Conservation (phyloP, 2,329 filamentous ascomycete species). For the Cadophora luteo-olivacea region DNA sequence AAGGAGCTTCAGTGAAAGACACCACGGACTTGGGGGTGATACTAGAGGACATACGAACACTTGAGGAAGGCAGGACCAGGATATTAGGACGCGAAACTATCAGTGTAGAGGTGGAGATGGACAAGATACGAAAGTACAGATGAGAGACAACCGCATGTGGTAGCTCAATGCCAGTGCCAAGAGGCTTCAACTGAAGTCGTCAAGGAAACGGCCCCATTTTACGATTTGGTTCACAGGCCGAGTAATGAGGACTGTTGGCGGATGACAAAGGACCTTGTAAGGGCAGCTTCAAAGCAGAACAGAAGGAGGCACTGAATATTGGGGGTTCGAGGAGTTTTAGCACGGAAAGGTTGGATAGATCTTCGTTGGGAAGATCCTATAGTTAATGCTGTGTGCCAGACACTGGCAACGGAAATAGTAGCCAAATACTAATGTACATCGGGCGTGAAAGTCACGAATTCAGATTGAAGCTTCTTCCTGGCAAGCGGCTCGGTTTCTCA, state of each 20-base stretch:
- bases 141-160: not conserved
- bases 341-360: not conserved
- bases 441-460: no score
- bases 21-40: conserved; percentile 34
- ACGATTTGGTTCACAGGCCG: no score
- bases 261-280: not conserved
- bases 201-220: no score
- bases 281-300: not conserved
- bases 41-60: conserved; percentile 39
- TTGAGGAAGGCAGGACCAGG: conserved; percentile 18
- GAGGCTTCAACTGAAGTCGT: not conserved
- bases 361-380: not conserved
- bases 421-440: not conserved
- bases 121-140: not conserved
- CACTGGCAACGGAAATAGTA: not conserved
- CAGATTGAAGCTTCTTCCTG: not conserved
- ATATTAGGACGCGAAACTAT: not conserved
- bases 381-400: not conserved
- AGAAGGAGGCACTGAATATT: not conserved
- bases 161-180: not conserved
- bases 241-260: no score
- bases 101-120: not conserved
- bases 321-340: not conserved
- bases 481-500: not conserved
- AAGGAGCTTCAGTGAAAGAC: conserved; percentile 31